Evolutionary conservation across 345 rosid species (phyloP), one percentile per base, ranked within the genome.

Genomic region (Salix suchowensis): DNA sequence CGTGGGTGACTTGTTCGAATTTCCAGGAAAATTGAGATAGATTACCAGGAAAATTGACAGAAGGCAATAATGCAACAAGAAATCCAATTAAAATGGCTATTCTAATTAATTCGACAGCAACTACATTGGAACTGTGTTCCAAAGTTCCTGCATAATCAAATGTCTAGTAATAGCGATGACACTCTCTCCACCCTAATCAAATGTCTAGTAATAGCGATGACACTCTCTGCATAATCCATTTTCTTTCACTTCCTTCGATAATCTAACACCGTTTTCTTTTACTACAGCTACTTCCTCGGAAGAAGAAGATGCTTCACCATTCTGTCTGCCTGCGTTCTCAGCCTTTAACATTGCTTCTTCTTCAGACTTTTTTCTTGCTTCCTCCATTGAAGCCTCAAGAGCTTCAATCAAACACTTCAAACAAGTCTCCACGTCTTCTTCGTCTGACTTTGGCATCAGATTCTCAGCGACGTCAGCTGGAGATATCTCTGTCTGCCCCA

Each of bases 401-500:
- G 68, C 74, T 7, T 28, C 68, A 28, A 76, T 58, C 58, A 76
- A 68, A 13, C 23, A 37, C 74, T 68, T 60, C 30, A 76, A 12
- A 68, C 68, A 76, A 42, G 12, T 42, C 19, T 36, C 42, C 5
- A 36, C 78, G 12, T 55, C 73, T 2, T 68, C 73, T 5, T 67
- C 66, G 12, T 67, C 66, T 24, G 78, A 67, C 30, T 68, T 68
- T 0, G 74, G 74, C 74, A 68, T 68, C 46, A 68, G 42, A 76
- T 68, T 55, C 73, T 76, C 74, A 3, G 79, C 68, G 26, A 76
- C 74, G 30, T 68, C 79, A 10, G 79, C 74, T 5, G 79, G 74
- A 4, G 78, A 36, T 73, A 76, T 69, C 14, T 76, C 19, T 6
- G 60, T 60, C n/a, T 76, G 68, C 55, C 46, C 68, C 74, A 76